Base-by-base conservation (phyloP, 768 basidiomycete species). In the Tylopilus plumbeoviolaceoides region DNA sequence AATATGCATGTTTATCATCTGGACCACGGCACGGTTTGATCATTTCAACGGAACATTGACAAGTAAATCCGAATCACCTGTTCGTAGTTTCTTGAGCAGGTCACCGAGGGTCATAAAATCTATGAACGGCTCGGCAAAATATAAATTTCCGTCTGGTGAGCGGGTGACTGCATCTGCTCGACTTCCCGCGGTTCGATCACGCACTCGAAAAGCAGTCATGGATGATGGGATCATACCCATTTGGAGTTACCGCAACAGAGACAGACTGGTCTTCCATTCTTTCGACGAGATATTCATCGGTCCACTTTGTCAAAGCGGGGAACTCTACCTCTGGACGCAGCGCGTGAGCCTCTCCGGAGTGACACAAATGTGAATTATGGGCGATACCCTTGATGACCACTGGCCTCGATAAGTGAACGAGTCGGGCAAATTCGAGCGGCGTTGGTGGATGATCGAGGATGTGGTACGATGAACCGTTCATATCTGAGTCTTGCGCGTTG, bases 181-280 rank as follows among this genome's bases (percentile, higher is more conserved):
- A 20, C 90, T 90, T 59, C 41, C 23, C 43, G 21, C 35, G 27
- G 47, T 58, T 57, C 53, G 53, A 60, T 50, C 57, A 62, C 46
- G 42, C 33, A 33, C 52, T 54, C 36, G 21, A 35, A 25, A 44
- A 35, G 31, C 8, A 33, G 39, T 50, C 42, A 25, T 11, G 44
- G 49, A 40, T 17, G 41, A 25, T 53, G 15, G 18, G 7, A 20
- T 36, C 78, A 57, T 57, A 91, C 92, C 91, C 92, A 56, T 91
- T 82, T 0, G 91, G 89, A 6, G 92, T 94, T 39, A 87, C 76
- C 2, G 91, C 89, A 28, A 95, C 81, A 7, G 87, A 86, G 36
- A 94, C 77, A 30, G 57, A 48, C 25, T 67, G 67, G 5, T 79
- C 69, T 4, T 77, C 82, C 78, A 89, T 82, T 46, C 64, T 66